Conservation (phyloP, 2,329 filamentous ascomycete genomes). For the Colletotrichum cordylinicola region DNA sequence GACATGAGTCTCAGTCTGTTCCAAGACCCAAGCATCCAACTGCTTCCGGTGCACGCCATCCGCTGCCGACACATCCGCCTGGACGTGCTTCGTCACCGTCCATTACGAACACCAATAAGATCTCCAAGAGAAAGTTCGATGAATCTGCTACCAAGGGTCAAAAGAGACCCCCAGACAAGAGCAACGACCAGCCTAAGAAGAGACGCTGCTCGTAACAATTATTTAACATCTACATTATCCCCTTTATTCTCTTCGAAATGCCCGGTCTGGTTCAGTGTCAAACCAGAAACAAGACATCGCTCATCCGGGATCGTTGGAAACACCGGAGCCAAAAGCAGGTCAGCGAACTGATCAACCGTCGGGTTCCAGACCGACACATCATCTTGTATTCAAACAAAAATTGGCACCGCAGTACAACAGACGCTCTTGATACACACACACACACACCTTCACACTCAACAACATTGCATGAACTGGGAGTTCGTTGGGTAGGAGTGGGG, state of each 20-base stretch:
- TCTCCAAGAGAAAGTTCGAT: background rate
- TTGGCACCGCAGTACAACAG: background rate
- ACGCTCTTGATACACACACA: background rate
- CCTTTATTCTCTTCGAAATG: background rate
- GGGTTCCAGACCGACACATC: background rate
- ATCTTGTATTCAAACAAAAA: constrained; percentile 1
- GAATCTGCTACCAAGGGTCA: background rate
- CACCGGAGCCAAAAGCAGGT: background rate
- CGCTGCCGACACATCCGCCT: background rate
- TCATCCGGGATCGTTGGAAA: background rate
- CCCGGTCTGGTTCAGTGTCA: background rate
- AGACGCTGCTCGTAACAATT: background rate
- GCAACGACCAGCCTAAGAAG: background rate
- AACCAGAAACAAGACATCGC: background rate
- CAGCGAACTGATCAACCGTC: background rate
- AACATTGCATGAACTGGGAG: constrained; percentile 21
- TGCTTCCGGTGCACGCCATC: background rate
- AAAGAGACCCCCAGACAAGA: background rate
- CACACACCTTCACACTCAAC: background rate
- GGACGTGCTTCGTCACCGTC: background rate
- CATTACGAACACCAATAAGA: background rate
- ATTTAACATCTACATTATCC: background rate
- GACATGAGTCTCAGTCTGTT: background rate
- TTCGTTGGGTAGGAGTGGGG: constrained; percentile 1
- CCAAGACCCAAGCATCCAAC: background rate